A percentile compares a stretch with the other conserved stretches of the same genome.
phyloP scores from a whole-genome alignment of 768 basidiomycete genomes.

The Suillus alpinus region DNA sequence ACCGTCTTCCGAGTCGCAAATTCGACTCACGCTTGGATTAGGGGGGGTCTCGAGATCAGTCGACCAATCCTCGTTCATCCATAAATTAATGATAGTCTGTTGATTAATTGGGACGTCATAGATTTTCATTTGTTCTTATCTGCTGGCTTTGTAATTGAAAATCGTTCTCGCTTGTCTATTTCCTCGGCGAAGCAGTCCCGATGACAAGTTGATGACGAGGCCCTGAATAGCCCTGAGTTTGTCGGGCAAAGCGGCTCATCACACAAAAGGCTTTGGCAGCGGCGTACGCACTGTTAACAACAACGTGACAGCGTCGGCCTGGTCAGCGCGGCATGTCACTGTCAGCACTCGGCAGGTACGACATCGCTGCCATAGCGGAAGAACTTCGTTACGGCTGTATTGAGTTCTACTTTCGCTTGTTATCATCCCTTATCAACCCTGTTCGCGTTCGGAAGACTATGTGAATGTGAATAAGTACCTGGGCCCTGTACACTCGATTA shows the following conservation, averaged over 20 bases:
- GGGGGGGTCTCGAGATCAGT: neutral
- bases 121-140: slow-evolving; percentile 1
- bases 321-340: neutral
- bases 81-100: neutral
- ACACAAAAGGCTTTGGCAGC: neutral
- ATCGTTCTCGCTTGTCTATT: neutral
- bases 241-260: neutral
- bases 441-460: neutral
- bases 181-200: neutral
- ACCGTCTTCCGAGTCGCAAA: neutral
- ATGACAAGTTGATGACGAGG: neutral
- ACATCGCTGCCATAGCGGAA: neutral
- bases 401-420: neutral
- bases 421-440: neutral
- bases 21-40: neutral
- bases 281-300: too few species aligned
- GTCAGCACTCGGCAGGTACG: neutral
- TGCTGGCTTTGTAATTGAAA: neutral
- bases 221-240: neutral
- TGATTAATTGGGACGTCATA: neutral
- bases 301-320: neutral
- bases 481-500: neutral
- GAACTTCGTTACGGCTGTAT: neutral
- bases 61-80: neutral
- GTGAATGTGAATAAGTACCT: neutral